These are phyloP conservation scores for Globisporangium ultimum DNA, from an alignment of 352 stramenopile genomes.

Conservation along the genomic window DNA sequence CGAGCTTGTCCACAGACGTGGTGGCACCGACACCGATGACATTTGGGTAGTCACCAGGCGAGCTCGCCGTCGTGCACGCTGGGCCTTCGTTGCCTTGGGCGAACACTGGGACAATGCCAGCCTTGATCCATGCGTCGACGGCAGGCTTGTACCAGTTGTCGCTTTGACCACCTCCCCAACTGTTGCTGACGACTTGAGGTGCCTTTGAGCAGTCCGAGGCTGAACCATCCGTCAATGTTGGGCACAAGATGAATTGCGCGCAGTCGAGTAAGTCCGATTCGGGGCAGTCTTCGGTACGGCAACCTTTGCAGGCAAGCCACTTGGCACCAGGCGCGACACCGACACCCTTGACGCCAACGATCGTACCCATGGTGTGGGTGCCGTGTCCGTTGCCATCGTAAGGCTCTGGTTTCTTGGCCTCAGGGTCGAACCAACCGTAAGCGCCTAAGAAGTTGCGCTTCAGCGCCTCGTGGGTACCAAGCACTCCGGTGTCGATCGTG, in stretches of 20 bases:
- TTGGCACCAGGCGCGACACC: slow-evolving; percentile 15
- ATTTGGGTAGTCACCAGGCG: slow-evolving; percentile 18
- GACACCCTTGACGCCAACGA: slow-evolving; percentile 6
- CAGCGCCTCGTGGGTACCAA: slow-evolving; percentile 9
- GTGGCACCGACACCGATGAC: slow-evolving; percentile 24
- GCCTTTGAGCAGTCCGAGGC: neutral
- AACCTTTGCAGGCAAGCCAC: slow-evolving; percentile 15
- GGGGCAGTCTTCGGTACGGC: neutral
- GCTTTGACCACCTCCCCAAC: neutral
- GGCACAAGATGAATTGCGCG: neutral
- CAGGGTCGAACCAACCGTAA: slow-evolving; percentile 14
- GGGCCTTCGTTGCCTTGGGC: neutral
- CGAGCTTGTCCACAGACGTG: slow-evolving; percentile 9
- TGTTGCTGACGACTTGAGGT: neutral
- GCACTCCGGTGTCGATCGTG: slow-evolving; percentile 12
- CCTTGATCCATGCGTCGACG: neutral
- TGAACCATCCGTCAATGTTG: too few relatives aligned
- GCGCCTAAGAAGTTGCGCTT: slow-evolving; percentile 9
- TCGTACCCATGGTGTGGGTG: slow-evolving; percentile 16
- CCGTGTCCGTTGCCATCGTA: slow-evolving; percentile 13
- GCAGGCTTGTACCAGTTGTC: neutral
- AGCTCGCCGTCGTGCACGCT: neutral
- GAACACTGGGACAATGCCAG: neutral
- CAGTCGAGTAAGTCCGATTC: neutral
- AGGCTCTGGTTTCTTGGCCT: neutral